These are phyloP conservation scores for Phytophthora palmivora DNA, from an alignment of 352 stramenopile genomes.

Conservation along the genomic window DNA sequence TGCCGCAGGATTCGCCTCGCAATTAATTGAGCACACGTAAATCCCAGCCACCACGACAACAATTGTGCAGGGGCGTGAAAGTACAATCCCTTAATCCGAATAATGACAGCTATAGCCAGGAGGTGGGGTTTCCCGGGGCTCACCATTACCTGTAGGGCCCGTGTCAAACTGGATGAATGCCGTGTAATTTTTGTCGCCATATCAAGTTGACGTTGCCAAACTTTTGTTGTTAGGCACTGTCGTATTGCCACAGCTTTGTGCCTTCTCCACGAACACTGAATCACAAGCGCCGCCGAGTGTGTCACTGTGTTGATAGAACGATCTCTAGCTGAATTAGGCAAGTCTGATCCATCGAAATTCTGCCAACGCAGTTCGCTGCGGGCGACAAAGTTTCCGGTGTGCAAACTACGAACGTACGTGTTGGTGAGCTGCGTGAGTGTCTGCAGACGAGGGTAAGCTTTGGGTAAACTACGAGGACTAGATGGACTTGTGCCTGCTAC, in stretches of 20 bases:
- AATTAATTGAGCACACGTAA: conserved; percentile 27
- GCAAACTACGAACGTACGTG: conserved; percentile 45
- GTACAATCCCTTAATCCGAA: conserved; percentile 29
- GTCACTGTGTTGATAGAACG: conserved; percentile 33
- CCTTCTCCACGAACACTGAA: conserved; percentile 57
- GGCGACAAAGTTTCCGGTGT: conserved; percentile 50
- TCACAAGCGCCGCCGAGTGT: conserved; percentile 50
- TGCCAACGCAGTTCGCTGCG: conserved; percentile 54
- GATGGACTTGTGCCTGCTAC: neutral
- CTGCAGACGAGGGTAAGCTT: conserved; percentile 45
- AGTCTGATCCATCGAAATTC: conserved; percentile 39
- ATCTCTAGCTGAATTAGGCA: conserved; percentile 28
- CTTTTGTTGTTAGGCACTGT: conserved; percentile 15
- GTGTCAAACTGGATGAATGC: conserved; percentile 20
- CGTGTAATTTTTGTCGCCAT: conserved; percentile 51
- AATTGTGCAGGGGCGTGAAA: conserved; percentile 46
- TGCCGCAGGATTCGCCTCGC: conserved; percentile 48
- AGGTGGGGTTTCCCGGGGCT: neutral
- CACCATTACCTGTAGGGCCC: conserved; percentile 1
- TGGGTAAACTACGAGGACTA: conserved; percentile 19
- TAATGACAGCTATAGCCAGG: conserved; percentile 3
- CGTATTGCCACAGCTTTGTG: conserved; percentile 37
- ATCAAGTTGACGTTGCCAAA: conserved; percentile 55
- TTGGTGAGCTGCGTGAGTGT: conserved; percentile 57
- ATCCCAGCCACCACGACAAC: conserved; percentile 52